phyloP scores from a whole-genome alignment of 495 filamentous ascomycete species.

The Symbiotaphrina buchneri region DNA sequence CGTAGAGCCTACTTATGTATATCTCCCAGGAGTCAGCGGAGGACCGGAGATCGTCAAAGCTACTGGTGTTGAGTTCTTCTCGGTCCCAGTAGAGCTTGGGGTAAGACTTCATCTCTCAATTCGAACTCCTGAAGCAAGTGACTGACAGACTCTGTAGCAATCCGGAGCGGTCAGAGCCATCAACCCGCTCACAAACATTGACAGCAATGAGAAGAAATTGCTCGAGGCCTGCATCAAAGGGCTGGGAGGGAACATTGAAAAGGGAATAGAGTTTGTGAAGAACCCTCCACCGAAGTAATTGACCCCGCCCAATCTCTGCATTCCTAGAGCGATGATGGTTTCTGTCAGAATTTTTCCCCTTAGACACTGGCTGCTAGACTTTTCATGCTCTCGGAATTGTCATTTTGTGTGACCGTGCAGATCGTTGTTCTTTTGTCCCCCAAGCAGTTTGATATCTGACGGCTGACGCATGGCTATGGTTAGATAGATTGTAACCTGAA shows the following conservation, averaged over 20 bases:
- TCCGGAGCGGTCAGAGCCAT: slow-evolving; percentile 61
- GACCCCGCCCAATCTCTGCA: slow-evolving; percentile 7
- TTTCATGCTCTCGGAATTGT: too few species aligned
- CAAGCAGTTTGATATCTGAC: too few species aligned
- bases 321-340: not conserved
- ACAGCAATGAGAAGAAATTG: slow-evolving; percentile 68
- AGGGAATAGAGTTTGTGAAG: slow-evolving; percentile 77
- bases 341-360: not conserved
- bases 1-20: slow-evolving; percentile 84
- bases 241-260: slow-evolving; percentile 78
- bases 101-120: too few species aligned
- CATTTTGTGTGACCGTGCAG: too few species aligned
- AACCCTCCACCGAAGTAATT: slow-evolving; percentile 58
- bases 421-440: too few species aligned
- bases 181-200: slow-evolving; percentile 52
- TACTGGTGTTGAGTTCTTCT: slow-evolving; percentile 83
- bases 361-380: not conserved
- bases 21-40: slow-evolving; percentile 73
- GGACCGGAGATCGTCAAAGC: slow-evolving; percentile 66
- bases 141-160: slow-evolving; percentile 29
- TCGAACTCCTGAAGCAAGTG: slow-evolving; percentile 4
- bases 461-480: slow-evolving; percentile 2
- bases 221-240: slow-evolving; percentile 50
- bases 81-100: slow-evolving; percentile 81
- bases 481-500: slow-evolving; percentile 2